Evolutionary conservation across 306 rosid genomes (phyloP), one percentile per base, ranked within the genome.

Genomic region (Castanopsis chinensis): DNA sequence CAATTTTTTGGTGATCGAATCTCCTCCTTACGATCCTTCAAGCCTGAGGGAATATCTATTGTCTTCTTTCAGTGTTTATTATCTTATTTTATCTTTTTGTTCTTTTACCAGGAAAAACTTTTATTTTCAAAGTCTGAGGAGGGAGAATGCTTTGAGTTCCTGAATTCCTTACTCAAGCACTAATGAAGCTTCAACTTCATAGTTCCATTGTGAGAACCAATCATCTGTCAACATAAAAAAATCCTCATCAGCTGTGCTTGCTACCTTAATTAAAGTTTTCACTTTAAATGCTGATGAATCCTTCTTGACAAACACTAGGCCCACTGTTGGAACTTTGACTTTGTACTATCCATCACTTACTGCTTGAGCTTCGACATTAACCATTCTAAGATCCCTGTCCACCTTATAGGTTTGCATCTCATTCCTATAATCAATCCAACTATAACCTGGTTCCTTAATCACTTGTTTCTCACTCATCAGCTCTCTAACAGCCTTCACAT

Each of bases 401-500:
- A 72, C 78, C 68, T 68, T 5, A 59, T 57, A 20, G 19, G 41
- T 37, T 56, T 79, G 86, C 75, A 60, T 64, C 72, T 55, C 87
- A 59, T 82, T 79, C 73, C 78, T 83, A 74, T 45, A 56, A 69
- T 88, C 92, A 28, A 88, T 88, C 91, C 91, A 80, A 87, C 97
- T 92, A 81, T 83, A 90, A 77, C 97, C 96, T 28, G 93, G 92
- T 81, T 85, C 79, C 85, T 92, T 92, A 17, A 17, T 74, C 28
- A 92, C 83, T 79, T 80, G 79, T 68, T 91, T 90, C 67, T 85
- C 84, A 54, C 63, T 82, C 97, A 92, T 91, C 58, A 85, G 55
- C 80, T 89, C 92, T 74, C 97, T 91, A 76, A 92, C 83, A 76
- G 27, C 79, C 69, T 78, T 87, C 53, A 86, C 96, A 59, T 92